Percentiles rank a stretch among this genome's conserved stretches.
These are phyloP conservation scores for Simplicillium aogashimaense DNA, from an alignment of 2,329 filamentous ascomycete genomes.

Conservation along the genomic window DNA sequence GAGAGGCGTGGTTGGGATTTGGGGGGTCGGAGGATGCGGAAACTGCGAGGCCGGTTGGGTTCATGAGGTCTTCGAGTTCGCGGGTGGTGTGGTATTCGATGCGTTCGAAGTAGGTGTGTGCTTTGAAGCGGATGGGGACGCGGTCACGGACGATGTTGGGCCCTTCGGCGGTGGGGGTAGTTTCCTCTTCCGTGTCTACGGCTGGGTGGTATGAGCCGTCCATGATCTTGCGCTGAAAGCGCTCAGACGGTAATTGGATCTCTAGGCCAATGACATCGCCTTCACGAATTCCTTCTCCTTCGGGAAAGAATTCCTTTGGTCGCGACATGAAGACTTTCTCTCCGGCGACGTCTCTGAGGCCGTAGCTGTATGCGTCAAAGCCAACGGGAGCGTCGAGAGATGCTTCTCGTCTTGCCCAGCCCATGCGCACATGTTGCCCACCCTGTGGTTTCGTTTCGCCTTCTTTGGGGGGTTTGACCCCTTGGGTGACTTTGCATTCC, in stretches of 20 bases:
- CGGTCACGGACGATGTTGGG: conserved; percentile 88
- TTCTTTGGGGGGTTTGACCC: conserved; percentile 39
- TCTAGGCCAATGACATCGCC: conserved; percentile 93
- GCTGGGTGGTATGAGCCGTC: conserved; percentile 80
- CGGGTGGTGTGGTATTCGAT: conserved; percentile 83
- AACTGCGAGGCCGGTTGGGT: conserved; percentile 45
- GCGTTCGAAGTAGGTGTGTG: conserved; percentile 87
- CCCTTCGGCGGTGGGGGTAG: conserved; percentile 42
- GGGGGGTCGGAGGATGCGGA: conserved; percentile 46
- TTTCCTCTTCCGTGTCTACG: conserved; percentile 58
- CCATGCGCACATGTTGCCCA: conserved; percentile 66
- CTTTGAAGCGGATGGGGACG: conserved; percentile 88
- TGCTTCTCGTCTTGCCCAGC: conserved; percentile 74
- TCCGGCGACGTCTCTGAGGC: conserved; percentile 77
- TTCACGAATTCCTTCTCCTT: conserved; percentile 69
- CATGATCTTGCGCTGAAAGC: conserved; percentile 80
- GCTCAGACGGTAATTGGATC: conserved; percentile 78
- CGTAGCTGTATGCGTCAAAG: conserved; percentile 89
- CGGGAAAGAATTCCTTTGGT: conserved; percentile 79
- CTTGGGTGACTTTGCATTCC: conserved; percentile 81
- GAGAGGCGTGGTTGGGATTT: conserved; percentile 60
- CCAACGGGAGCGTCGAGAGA: conserved; percentile 76
- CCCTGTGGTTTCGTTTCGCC: conserved; percentile 34
- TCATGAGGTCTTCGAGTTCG: conserved; percentile 77
- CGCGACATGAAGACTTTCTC: conserved; percentile 91